Conservation (phyloP, 768 basidiomycete species). For the Sarcodon aspratus region DNA sequence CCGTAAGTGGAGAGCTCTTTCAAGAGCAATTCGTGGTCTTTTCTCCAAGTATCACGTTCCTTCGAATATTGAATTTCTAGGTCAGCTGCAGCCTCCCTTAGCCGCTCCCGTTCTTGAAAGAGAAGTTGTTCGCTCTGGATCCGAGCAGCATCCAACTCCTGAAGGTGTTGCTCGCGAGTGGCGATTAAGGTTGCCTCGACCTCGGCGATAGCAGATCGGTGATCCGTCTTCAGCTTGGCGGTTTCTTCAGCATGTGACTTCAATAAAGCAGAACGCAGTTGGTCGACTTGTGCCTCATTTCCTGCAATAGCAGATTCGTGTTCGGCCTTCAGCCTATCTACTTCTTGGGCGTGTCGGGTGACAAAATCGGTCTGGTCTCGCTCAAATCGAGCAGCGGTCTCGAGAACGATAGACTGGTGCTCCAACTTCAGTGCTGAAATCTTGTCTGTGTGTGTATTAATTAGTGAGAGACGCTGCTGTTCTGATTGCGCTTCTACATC, state of each 20-base stretch:
- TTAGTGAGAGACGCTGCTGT: constrained; percentile 22
- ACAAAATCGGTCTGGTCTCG: constrained; percentile 24
- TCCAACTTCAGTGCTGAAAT: neutral
- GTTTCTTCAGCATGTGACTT: constrained; percentile 32
- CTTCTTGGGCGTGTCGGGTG: neutral
- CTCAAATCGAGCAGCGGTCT: constrained; percentile 15
- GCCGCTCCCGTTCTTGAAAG: constrained; percentile 34
- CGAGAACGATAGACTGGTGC: no score
- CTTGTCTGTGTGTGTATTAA: constrained; percentile 1
- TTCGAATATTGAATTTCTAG: constrained; percentile 35
- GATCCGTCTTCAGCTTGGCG: constrained; percentile 26
- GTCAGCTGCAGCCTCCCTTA: constrained; percentile 28
- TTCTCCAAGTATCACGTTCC: constrained; percentile 30
- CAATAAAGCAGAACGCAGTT: constrained; percentile 23
- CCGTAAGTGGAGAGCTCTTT: constrained; percentile 49
- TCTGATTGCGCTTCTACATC: constrained; percentile 19
- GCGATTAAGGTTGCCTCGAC: constrained; percentile 14
- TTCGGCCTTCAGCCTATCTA: constrained; percentile 9
- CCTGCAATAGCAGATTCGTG: constrained; percentile 28
- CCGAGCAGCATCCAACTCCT: constrained; percentile 22
- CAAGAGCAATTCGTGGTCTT: constrained; percentile 23
- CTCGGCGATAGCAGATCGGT: constrained; percentile 25
- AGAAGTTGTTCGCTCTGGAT: constrained; percentile 23
- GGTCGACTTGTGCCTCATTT: constrained; percentile 23
- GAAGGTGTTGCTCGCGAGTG: constrained; percentile 18